Base-by-base conservation (phyloP, 2,329 filamentous ascomycete genomes). In the Dactylellina cionopaga region DNA sequence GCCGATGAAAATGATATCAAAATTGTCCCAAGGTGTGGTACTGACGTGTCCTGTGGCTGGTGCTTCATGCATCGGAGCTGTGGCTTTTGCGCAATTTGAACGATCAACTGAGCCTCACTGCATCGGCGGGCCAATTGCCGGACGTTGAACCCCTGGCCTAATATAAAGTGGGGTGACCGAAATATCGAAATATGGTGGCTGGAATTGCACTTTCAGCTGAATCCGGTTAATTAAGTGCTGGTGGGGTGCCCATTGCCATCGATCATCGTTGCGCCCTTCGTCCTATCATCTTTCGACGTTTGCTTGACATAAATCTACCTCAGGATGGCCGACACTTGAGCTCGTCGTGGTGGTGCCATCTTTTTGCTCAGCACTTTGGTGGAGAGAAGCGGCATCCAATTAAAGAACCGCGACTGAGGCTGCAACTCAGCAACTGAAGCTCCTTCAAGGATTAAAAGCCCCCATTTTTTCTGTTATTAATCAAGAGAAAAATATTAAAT, bases 201-300 rank as follows among this genome's bases (percentile, higher is more conserved):
- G 59, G 68, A 72, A 65, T 52, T 31, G 52, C 52, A 60, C 41
- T 49, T 64, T 72, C 68, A 72, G 68, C 68, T 72, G 68, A 72
- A 72, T 72, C 68, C 68, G 68, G 68, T 72, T 72, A 72, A 72
- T 72, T 72, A 72, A 72, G 59, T 72, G 59, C 68, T 60, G 33
- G 59, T 72, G 51, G 51, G 66, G 58, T 49, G 51, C 35, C 25
- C 24, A 10, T 47, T 31, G 35, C 25, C 60, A 31, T 10, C 29
- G 60, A 37, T 47, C 60, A 31, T 55, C 49, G 47, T 31, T 43
- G 47, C 19, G 46, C 9, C 46, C 54, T 60, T 33, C 37, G 46
- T 65, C 68, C 68, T 72, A 72, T 72, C 68, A 65, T 19, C 60
- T 51, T 35, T 55, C 17, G 33, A 65, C 33, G 25, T 43, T 46